Conservation (phyloP, 2,329 filamentous ascomycete genomes). For the Alternaria angustiovoidea region DNA sequence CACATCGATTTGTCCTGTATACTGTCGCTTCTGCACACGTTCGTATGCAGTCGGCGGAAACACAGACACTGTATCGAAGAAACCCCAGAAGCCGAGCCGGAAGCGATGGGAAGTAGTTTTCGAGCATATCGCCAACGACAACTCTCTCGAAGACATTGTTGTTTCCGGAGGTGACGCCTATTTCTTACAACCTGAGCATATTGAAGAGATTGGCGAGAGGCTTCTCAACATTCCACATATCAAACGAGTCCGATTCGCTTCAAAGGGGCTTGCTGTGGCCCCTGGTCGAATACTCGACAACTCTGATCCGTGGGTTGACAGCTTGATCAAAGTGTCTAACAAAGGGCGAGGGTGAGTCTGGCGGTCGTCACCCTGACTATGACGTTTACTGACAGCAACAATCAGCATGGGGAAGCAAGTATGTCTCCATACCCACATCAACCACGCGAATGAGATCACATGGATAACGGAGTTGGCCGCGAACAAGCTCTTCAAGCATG, state of each 20-base stretch:
- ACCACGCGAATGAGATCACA: conserved; percentile 68
- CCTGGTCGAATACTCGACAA: conserved; percentile 64
- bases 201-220: conserved; percentile 62
- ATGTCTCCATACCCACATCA: conserved; percentile 72
- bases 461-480: conserved; percentile 66
- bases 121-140: conserved; percentile 62
- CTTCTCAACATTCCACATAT: conserved; percentile 67
- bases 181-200: conserved; percentile 62
- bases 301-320: conserved; percentile 62
- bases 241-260: conserved; percentile 67
- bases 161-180: conserved; percentile 70
- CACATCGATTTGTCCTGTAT: conserved; percentile 68
- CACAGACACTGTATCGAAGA: conserved; percentile 60
- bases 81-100: conserved; percentile 42
- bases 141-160: conserved; percentile 65
- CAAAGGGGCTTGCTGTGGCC: conserved; percentile 68
- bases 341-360: conserved; percentile 53
- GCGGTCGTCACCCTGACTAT: neutral
- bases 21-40: conserved; percentile 70
- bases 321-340: conserved; percentile 61
- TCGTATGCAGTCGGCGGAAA: conserved; percentile 66
- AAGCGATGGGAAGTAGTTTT: conserved; percentile 68
- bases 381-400: neutral
- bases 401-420: conserved; percentile 62
- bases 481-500: conserved; percentile 59